A percentile compares a stretch with the other conserved stretches of the same genome.
Conservation (phyloP, 2,329 filamentous ascomycete genomes). For the Cladosporium velox region DNA sequence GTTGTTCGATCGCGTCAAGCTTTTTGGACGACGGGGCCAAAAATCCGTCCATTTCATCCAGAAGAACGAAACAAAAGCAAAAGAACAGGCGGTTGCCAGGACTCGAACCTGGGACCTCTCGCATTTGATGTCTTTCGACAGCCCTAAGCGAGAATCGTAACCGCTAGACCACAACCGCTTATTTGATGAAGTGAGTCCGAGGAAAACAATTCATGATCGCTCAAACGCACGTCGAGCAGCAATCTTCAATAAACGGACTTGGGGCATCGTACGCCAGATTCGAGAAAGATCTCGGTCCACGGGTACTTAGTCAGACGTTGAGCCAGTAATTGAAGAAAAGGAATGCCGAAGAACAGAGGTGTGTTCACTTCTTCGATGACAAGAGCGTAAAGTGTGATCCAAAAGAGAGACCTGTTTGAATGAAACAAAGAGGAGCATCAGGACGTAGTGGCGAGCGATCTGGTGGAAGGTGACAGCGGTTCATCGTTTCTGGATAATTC, state of each 20-base stretch:
- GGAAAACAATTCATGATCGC: not conserved
- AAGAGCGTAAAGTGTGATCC: not conserved
- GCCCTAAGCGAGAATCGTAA: conserved; percentile 22
- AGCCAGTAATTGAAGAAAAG: no score
- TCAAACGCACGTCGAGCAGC: no score
- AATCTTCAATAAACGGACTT: not conserved
- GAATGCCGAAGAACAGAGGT: not conserved
- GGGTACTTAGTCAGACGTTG: no score
- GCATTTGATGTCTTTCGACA: conserved; percentile 10
- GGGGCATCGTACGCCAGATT: not conserved
- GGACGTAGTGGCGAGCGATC: not conserved
- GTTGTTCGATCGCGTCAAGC: not conserved
- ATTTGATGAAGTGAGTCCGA: not conserved
- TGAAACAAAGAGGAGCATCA: not conserved
- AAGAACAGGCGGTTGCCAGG: conserved; percentile 5
- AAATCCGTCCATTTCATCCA: not conserved
- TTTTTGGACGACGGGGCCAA: not conserved
- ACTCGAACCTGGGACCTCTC: conserved; percentile 21
- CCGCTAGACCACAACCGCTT: conserved; percentile 17
- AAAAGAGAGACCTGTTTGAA: not conserved
- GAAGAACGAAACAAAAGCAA: not conserved
- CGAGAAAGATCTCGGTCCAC: not conserved
- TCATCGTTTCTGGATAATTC: not conserved
- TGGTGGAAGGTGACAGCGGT: not conserved
- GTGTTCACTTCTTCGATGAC: not conserved